Conservation (phyloP, 2,329 filamentous ascomycete species). For the Colletotrichum spaethianum region DNA sequence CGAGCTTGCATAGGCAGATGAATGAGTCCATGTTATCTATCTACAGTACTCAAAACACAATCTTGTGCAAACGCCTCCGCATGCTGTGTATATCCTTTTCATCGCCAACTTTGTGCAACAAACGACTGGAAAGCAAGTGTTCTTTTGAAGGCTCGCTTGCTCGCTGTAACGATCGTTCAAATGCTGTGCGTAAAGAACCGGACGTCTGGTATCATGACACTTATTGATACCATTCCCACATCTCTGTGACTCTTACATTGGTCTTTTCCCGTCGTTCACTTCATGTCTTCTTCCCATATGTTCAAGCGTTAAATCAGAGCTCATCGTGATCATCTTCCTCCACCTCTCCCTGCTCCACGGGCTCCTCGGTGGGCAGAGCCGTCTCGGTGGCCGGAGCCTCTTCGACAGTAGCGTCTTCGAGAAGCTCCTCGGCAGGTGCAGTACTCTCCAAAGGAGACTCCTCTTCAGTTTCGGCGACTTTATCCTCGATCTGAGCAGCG, state of each 20-base stretch:
- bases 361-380: neutral
- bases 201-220: slow-evolving; percentile 6
- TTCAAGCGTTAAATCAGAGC: slow-evolving; percentile 3
- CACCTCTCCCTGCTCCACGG: neutral
- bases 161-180: neutral
- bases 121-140: neutral
- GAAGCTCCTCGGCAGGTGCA: neutral
- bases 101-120: neutral
- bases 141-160: slow-evolving; percentile 1
- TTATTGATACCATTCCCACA: neutral
- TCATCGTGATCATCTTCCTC: neutral
- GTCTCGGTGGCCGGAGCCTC: neutral
- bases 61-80: neutral
- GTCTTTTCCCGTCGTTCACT: neutral
- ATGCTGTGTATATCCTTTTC: neutral
- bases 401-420: neutral
- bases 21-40: neutral
- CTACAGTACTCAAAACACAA: neutral
- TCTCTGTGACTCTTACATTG: slow-evolving; percentile 1
- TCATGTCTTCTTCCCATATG: neutral
- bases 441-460: neutral
- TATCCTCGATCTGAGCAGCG: neutral
- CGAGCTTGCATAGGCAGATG: neutral
- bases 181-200: slow-evolving; percentile 3
- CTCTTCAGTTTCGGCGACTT: slow-evolving; percentile 5